phyloP scores from a whole-genome alignment of 139 green algal species.

The Closterium sp. region DNA sequence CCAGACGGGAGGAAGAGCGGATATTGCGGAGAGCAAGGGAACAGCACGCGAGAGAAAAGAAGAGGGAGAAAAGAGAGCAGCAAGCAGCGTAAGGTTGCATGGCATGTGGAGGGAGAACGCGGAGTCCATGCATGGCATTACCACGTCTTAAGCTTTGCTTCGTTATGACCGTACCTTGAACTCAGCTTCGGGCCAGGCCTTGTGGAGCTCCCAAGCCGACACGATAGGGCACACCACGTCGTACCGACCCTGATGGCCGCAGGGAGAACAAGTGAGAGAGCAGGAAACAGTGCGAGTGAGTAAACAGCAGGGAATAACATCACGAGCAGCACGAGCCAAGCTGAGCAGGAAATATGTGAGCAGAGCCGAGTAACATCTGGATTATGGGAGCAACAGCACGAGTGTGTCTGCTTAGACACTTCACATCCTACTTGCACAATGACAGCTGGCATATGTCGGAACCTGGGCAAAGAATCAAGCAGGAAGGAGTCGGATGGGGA shows the following conservation, averaged over 20 bases:
- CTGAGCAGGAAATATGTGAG: too few relatives aligned
- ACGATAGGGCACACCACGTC: conserved; percentile 47
- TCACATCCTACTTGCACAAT: not conserved
- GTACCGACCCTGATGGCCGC: conserved; percentile 31
- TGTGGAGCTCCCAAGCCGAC: conserved; percentile 45
- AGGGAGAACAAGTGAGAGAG: not conserved
- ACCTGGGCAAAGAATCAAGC: not conserved
- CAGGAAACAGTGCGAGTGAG: not conserved
- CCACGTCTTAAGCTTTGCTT: not conserved
- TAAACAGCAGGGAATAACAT: not conserved
- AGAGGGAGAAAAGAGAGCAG: too few relatives aligned
- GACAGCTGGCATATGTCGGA: not conserved
- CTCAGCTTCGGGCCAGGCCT: conserved; percentile 38
- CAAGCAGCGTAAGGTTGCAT: too few relatives aligned
- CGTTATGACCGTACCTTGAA: conserved; percentile 30
- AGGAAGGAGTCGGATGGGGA: too few relatives aligned
- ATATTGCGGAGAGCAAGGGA: too few relatives aligned
- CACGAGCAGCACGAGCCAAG: not conserved
- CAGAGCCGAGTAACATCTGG: too few relatives aligned
- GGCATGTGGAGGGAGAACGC: too few relatives aligned
- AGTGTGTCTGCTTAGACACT: not conserved
- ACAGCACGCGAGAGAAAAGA: too few relatives aligned
- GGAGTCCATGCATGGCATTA: not conserved
- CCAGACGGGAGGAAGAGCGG: too few relatives aligned
- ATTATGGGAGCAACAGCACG: not conserved